Evolutionary conservation across 202 grass and related monocot genomes (phyloP).

Genomic region (Schoenoplectus tabernaemontani): DNA sequence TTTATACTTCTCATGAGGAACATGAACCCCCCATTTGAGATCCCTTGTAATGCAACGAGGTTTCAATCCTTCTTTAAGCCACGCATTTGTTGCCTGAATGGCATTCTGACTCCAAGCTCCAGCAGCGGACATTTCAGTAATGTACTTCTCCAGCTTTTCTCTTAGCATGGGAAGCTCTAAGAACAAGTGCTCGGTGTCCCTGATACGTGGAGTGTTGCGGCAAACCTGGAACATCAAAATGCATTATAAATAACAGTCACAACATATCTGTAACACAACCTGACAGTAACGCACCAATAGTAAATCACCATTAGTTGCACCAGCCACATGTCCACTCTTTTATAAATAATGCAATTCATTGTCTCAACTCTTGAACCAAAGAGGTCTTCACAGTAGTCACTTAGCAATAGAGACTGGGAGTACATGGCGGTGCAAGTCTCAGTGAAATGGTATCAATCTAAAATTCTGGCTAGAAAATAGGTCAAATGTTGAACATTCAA

Average conservation of each 20-base stretch:
- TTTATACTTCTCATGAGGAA: conserved; percentile 93
- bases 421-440: neutral
- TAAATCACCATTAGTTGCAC: too few species aligned
- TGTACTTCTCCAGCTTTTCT: conserved; percentile 75
- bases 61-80: conserved; percentile 96
- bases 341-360: neutral
- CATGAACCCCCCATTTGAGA: conserved; percentile 98
- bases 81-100: conserved; percentile 95
- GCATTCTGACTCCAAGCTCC: conserved; percentile 96
- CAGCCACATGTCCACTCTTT: neutral
- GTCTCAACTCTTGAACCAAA: neutral
- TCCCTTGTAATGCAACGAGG: conserved; percentile 91
- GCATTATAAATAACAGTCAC: neutral
- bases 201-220: conserved; percentile 58
- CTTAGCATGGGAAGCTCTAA: conserved; percentile 78
- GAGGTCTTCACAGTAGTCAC: neutral
- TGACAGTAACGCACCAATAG: neutral
- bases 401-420: neutral
- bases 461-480: neutral
- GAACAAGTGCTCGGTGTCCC: conserved; percentile 96
- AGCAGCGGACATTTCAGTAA: conserved; percentile 69
- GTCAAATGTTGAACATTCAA: neutral
- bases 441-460: neutral
- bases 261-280: neutral
- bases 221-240: conserved; percentile 44